phyloP scores from a whole-genome alignment of 495 filamentous ascomycete genomes.

The Chaetomium cochliodes region DNA sequence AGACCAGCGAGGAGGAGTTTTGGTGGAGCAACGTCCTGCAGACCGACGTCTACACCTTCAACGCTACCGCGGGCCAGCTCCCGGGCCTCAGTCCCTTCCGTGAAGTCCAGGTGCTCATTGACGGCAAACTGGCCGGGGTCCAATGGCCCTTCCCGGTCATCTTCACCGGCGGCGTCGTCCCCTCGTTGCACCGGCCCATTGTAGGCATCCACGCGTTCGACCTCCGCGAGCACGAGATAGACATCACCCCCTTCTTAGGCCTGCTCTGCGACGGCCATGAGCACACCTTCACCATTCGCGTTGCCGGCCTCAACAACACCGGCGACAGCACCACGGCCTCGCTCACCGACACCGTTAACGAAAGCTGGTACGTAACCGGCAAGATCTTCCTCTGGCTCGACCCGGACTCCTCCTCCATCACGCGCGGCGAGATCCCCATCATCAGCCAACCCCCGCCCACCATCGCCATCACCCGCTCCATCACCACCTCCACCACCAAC shows the following conservation, averaged over 20 bases:
- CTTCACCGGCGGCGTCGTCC: slow-evolving; percentile 84
- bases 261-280: slow-evolving; percentile 60
- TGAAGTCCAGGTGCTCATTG: slow-evolving; percentile 78
- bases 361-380: slow-evolving; percentile 76
- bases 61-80: slow-evolving; percentile 52
- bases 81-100: slow-evolving; percentile 76
- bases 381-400: slow-evolving; percentile 77
- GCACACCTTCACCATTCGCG: slow-evolving; percentile 70
- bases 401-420: slow-evolving; percentile 44
- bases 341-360: slow-evolving; percentile 61
- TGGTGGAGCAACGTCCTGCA: slow-evolving; percentile 85
- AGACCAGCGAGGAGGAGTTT: slow-evolving; percentile 80
- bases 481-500: slow-evolving; percentile 43
- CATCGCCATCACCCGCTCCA: slow-evolving; percentile 38
- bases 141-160: slow-evolving; percentile 84
- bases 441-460: slow-evolving; percentile 31
- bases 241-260: slow-evolving; percentile 76
- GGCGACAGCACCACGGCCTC: slow-evolving; percentile 41
- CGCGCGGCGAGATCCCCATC: slow-evolving; percentile 46
- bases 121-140: slow-evolving; percentile 73
- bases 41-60: slow-evolving; percentile 62
- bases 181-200: slow-evolving; percentile 79
- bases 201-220: slow-evolving; percentile 86
- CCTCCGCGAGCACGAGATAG: slow-evolving; percentile 76
- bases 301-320: slow-evolving; percentile 58